These are phyloP conservation scores for Sequoia sempervirens DNA, from an alignment of 75 land plant species.

Conservation along the genomic window DNA sequence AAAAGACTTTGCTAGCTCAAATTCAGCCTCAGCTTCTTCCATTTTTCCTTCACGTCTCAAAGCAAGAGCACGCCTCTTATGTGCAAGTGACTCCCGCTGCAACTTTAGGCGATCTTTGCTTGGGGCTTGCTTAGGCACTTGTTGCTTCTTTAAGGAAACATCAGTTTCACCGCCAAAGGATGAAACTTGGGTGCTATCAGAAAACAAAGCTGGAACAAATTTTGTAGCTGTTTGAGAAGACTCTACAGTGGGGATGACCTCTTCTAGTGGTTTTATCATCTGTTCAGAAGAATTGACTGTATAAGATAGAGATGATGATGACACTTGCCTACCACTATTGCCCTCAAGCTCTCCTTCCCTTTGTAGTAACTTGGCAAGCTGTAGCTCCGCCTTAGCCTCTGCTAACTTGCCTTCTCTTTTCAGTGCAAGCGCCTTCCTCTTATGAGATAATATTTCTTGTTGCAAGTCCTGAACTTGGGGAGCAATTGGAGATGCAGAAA, in stretches of 20 bases:
- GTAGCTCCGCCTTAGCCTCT: constrained; percentile 77
- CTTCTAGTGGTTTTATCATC: constrained; percentile 7
- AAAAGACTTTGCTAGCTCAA: constrained; percentile 71
- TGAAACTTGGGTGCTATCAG: constrained; percentile 11
- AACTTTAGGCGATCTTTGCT: constrained; percentile 73
- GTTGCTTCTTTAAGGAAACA: neutral
- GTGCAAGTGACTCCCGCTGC: constrained; percentile 87
- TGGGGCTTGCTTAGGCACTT: constrained; percentile 32
- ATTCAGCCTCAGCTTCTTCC: constrained; percentile 79
- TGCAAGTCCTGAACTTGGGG: constrained; percentile 14
- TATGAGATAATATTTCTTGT: constrained; percentile 59
- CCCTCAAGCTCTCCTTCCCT: constrained; percentile 29
- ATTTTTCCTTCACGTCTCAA: constrained; percentile 76
- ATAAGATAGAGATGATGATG: neutral
- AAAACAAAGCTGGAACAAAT: constrained; percentile 3
- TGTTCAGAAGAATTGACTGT: neutral
- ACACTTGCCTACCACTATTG: neutral
- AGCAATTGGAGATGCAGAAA: neutral
- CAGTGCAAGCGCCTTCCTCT: constrained; percentile 62
- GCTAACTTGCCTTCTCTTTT: constrained; percentile 73
- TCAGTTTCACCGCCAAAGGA: neutral
- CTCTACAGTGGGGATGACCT: neutral
- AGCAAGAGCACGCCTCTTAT: constrained; percentile 81
- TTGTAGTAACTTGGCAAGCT: constrained; percentile 75
- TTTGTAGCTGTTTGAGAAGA: neutral